Conservation (phyloP, 1,284 basidiomycete genomes). For the Pisolithus thermaeus region DNA sequence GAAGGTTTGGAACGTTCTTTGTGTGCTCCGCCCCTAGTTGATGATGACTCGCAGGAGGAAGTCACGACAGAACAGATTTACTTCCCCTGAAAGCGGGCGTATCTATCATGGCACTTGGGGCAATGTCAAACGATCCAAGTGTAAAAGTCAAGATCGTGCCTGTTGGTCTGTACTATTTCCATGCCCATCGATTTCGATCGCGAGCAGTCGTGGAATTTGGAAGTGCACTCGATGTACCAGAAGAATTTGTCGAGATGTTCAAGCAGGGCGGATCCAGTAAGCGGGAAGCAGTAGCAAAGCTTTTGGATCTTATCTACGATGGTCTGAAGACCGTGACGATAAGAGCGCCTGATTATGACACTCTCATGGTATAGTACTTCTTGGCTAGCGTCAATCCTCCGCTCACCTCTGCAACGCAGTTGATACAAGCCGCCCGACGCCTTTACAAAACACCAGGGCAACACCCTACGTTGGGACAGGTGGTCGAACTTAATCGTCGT, state of each 20-base stretch:
- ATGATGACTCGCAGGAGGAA: constrained; percentile 61
- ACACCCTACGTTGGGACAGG: constrained; percentile 91
- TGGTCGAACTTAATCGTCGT: constrained; percentile 94
- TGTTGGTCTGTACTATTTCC: constrained; percentile 93
- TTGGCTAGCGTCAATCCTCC: background rate
- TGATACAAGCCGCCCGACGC: constrained; percentile 93
- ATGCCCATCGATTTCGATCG: constrained; percentile 91
- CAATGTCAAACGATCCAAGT: constrained; percentile 88
- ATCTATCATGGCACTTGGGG: constrained; percentile 95
- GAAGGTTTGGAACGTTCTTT: constrained; percentile 58
- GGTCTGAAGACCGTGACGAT: constrained; percentile 97
- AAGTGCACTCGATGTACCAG: constrained; percentile 82
- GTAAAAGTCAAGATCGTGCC: constrained; percentile 90
- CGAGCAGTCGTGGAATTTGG: constrained; percentile 98
- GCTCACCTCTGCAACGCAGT: constrained; percentile 35
- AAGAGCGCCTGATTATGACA: constrained; percentile 95
- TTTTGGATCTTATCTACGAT: constrained; percentile 92
- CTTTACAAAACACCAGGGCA: constrained; percentile 95
- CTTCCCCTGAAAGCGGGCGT: constrained; percentile 95
- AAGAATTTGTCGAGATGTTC: constrained; percentile 84
- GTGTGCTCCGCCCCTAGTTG: constrained; percentile 5
- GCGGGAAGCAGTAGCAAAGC: constrained; percentile 84
- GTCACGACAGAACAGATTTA: constrained; percentile 93
- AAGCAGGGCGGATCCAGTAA: constrained; percentile 87
- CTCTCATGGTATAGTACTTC: constrained; percentile 73